A percentile compares a stretch with the other conserved stretches of the same genome.
Conservation (phyloP, 2,329 filamentous ascomycete genomes). For the Kalaharituber pfeilii region DNA sequence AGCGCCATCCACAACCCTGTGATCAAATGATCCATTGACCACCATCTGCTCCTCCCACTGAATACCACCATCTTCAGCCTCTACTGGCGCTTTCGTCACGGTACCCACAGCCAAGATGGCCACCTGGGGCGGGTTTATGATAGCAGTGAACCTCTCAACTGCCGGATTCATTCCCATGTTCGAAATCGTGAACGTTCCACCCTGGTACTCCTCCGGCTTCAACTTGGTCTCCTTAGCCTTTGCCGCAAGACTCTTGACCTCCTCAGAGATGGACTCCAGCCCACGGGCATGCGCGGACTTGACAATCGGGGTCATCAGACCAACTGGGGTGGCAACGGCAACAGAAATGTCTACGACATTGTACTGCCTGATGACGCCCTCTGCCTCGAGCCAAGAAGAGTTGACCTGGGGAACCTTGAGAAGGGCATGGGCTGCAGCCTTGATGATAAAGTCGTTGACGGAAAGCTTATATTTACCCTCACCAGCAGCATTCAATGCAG, state of each 20-base stretch:
- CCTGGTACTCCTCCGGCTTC: conserved; percentile 98
- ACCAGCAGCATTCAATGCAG: conserved; percentile 72
- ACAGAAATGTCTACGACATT: conserved; percentile 88
- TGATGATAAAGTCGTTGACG: conserved; percentile 99
- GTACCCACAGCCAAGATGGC: conserved; percentile 89
- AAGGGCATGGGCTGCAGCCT: conserved; percentile 74
- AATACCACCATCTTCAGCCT: conserved; percentile 63
- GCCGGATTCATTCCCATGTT: conserved; percentile 99
- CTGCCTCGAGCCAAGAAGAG: conserved; percentile 72
- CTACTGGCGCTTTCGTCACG: conserved; percentile 84
- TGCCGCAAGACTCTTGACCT: conserved; percentile 94
- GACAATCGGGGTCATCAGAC: conserved; percentile 95
- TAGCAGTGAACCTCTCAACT: conserved; percentile 89
- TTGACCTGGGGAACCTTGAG: conserved; percentile 92
- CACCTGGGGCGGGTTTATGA: conserved; percentile 97
- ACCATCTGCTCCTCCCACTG: conserved; percentile 97
- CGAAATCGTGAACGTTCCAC: conserved; percentile 95
- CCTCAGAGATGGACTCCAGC: conserved; percentile 67
- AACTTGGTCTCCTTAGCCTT: conserved; percentile 92
- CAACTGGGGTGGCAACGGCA: conserved; percentile 78
- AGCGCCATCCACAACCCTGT: conserved; percentile 84
- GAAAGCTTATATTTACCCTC: conserved; percentile 97
- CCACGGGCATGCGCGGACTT: conserved; percentile 74
- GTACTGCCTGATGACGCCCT: conserved; percentile 80
- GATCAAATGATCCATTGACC: conserved; percentile 90